These are phyloP conservation scores for Radiomyces spectabilis DNA, from an alignment of 192 early-diverging fungal species.

Conservation along the genomic window DNA sequence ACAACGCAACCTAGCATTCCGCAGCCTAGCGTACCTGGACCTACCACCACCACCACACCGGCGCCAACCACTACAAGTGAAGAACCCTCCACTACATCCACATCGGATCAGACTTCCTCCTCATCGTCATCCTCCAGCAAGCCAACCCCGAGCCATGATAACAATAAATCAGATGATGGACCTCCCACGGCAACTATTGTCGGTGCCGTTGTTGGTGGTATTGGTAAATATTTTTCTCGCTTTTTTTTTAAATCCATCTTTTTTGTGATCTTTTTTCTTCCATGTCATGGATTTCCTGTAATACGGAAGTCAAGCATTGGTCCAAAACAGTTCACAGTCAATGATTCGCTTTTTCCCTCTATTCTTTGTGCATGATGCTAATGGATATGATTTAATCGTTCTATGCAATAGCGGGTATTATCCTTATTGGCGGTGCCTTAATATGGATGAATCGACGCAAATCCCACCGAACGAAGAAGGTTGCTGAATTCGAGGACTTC, in stretches of 20 bases:
- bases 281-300: too few relatives aligned
- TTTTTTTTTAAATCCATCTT: too few relatives aligned
- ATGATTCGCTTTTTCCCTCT: not conserved
- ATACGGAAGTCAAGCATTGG: too few relatives aligned
- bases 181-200: conserved; percentile 18
- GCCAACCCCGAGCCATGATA: too few relatives aligned
- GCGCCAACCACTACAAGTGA: too few relatives aligned
- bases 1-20: too few relatives aligned
- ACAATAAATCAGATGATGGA: not conserved
- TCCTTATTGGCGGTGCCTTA: conserved; percentile 19
- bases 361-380: too few relatives aligned
- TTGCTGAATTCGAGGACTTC: conserved; percentile 27
- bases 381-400: not conserved
- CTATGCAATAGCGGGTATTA: conserved; percentile 15
- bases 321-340: not conserved
- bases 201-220: conserved; percentile 23
- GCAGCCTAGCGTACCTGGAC: too few relatives aligned
- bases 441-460: conserved; percentile 20
- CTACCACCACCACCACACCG: not conserved
- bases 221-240: too few relatives aligned
- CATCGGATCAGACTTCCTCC: not conserved
- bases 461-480: not conserved
- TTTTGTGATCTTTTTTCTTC: too few relatives aligned
- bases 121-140: not conserved
- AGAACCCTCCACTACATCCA: too few relatives aligned